Evolutionary conservation across 768 basidiomycete species (phyloP).

Genomic region (Mycena haematopus): DNA sequence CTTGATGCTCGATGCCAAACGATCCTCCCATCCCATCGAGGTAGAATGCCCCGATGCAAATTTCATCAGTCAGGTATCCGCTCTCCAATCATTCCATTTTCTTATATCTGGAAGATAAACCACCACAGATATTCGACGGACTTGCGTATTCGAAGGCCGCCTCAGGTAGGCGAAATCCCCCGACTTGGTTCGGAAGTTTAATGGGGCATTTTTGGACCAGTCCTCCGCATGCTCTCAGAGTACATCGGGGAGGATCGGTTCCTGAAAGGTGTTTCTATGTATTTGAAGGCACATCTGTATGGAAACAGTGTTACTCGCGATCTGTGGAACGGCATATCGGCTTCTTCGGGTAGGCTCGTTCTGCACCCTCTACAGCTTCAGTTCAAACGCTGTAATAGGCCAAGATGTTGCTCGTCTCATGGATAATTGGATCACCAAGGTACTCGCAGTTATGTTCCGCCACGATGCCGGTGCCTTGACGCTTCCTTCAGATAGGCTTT

Average conservation of each 20-base stretch:
- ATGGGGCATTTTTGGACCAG: conserved; percentile 39
- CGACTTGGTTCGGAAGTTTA: neutral
- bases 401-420: conserved; percentile 81
- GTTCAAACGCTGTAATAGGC: conserved; percentile 38
- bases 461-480: conserved; percentile 31
- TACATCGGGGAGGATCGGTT: conserved; percentile 90
- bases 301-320: conserved; percentile 85
- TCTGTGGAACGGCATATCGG: conserved; percentile 85
- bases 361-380: neutral
- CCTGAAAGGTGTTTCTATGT: conserved; percentile 86
- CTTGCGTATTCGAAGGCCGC: conserved; percentile 88
- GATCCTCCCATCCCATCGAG: conserved; percentile 72
- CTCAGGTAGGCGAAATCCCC: conserved; percentile 52
- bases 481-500: conserved; percentile 59
- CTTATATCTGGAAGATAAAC: neutral
- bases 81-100: neutral
- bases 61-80: conserved; percentile 62
- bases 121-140: conserved; percentile 79
- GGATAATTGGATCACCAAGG: conserved; percentile 91
- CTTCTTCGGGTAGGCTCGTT: conserved; percentile 59
- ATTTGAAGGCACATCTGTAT: conserved; percentile 89
- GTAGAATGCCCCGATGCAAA: conserved; percentile 88
- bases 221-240: conserved; percentile 90
- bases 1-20: neutral
- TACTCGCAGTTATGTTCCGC: conserved; percentile 27